Evolutionary conservation across 2,329 filamentous ascomycete genomes (phyloP), one percentile per base, ranked within the genome.

Genomic region (Apiospora sp.): DNA sequence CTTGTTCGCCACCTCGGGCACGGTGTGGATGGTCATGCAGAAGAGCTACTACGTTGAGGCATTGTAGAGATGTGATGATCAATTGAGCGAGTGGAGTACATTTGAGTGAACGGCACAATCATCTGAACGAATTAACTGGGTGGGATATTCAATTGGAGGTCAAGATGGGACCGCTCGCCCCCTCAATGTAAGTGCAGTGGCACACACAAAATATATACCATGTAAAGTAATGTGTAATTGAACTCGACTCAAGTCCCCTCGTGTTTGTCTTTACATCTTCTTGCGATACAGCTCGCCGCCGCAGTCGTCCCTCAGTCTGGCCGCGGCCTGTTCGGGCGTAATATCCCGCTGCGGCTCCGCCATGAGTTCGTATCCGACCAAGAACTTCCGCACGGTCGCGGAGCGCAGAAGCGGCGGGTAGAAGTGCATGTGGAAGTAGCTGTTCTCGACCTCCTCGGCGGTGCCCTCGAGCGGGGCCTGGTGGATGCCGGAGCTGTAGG

Each of bases 281-380:
- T 92, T 94, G 75, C 96, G 90, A 81, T 99, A 98, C 75, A 99
- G 84, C 80, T 94, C 90, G 22, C 95, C 95, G 4, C 91, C 93
- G 75, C 94, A 95, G 72, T 88, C 87, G 72, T 69, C 27, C 24
- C 93, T 90, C 73, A 99, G 85, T 69, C 91, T 91, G 37, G 90
- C 91, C 19, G 96, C 93, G 1, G 96, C 96, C 84, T 98, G 96
- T 83, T 99, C 96, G 0, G 96, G 96, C 0, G 96, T 99, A 78
- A 99, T 98, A 81, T 99, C 96, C 73, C 96, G 90, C 84, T 99
- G 96, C n/a, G 96, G 96, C 84, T 99, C 96, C 1, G 94, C 96
- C 90, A 99, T 91, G 84, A 99, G 88, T 84, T 99, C 96, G 81
- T 97, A 98, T 0, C 96, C 96, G 46, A 99, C 96, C 70, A 98